These are phyloP conservation scores for Immersiporthe knoxdaviesiana DNA, from an alignment of 2,329 filamentous ascomycete species.

Conservation along the genomic window DNA sequence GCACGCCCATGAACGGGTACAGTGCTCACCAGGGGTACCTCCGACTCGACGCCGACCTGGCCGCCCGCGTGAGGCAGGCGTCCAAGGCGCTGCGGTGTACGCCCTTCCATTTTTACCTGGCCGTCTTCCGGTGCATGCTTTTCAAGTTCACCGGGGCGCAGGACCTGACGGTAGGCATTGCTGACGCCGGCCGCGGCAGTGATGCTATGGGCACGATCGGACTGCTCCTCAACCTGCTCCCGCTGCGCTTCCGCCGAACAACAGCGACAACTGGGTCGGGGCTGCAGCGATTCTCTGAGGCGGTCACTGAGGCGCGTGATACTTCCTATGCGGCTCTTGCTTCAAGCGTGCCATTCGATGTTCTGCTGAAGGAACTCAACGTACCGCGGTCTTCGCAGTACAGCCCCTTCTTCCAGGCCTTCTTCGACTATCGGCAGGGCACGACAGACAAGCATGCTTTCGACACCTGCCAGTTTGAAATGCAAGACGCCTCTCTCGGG, in stretches of 20 bases:
- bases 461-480: neutral
- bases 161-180: slow-evolving; percentile 46
- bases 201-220: slow-evolving; percentile 45
- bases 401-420: slow-evolving; percentile 54
- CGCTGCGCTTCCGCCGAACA: slow-evolving; percentile 43
- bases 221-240: slow-evolving; percentile 52
- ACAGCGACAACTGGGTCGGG: neutral
- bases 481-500: neutral
- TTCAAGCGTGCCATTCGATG: neutral
- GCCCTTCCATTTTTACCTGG: slow-evolving; percentile 1
- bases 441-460: neutral
- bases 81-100: neutral
- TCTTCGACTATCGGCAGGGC: slow-evolving; percentile 38
- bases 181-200: slow-evolving; percentile 47
- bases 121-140: slow-evolving; percentile 52
- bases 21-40: neutral
- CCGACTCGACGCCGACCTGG: neutral
- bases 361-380: neutral
- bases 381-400: slow-evolving; percentile 27
- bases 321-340: neutral
- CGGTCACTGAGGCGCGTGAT: neutral
- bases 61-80: neutral
- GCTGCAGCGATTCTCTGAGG: slow-evolving; percentile 38
- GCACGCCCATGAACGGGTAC: neutral
- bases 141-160: slow-evolving; percentile 45